A percentile compares a stretch with the other conserved stretches of the same genome.
These are phyloP conservation scores for Coemansia sp. DNA, from an alignment of 192 early-diverging fungal genomes.

Conservation along the genomic window DNA sequence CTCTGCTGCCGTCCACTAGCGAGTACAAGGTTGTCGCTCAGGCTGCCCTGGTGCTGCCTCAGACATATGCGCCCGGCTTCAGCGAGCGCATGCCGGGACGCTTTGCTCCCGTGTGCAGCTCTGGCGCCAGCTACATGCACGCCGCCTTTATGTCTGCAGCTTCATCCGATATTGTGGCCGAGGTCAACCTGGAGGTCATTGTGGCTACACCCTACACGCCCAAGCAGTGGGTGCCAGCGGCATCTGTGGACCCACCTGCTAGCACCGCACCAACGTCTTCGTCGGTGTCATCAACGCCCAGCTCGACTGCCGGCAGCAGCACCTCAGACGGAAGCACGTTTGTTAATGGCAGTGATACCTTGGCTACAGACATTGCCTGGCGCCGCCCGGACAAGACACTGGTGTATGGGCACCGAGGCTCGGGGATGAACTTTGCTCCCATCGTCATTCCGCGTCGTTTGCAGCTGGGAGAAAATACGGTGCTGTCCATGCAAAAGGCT, in stretches of 20 bases:
- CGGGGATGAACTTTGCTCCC: slow-evolving; percentile 69
- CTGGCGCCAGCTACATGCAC: slow-evolving; percentile 35
- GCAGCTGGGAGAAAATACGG: slow-evolving; percentile 90
- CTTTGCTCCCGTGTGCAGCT: slow-evolving; percentile 23
- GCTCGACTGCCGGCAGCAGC: neutral
- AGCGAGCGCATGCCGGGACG: slow-evolving; percentile 32
- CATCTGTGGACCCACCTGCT: neutral
- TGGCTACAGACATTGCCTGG: slow-evolving; percentile 7
- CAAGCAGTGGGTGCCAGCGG: neutral
- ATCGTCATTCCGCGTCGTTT: slow-evolving; percentile 54
- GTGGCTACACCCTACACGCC: slow-evolving; percentile 35
- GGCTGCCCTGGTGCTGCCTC: slow-evolving; percentile 32
- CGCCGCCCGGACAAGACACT: slow-evolving; percentile 27
- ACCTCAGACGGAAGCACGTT: neutral
- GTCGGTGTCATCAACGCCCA: neutral
- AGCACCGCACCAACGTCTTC: neutral
- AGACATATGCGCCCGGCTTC: slow-evolving; percentile 17
- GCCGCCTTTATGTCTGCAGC: slow-evolving; percentile 24
- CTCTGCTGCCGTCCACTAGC: slow-evolving; percentile 19
- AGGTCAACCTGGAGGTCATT: slow-evolving; percentile 33
- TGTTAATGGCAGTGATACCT: neutral
- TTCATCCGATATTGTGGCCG: slow-evolving; percentile 28
- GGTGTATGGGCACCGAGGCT: slow-evolving; percentile 87
- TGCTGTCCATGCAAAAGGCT: slow-evolving; percentile 80
- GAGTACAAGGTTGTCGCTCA: slow-evolving; percentile 37